Evolutionary conservation across 2,329 filamentous ascomycete species (phyloP).

Genomic region (Ceratocystis diversiconidia): DNA sequence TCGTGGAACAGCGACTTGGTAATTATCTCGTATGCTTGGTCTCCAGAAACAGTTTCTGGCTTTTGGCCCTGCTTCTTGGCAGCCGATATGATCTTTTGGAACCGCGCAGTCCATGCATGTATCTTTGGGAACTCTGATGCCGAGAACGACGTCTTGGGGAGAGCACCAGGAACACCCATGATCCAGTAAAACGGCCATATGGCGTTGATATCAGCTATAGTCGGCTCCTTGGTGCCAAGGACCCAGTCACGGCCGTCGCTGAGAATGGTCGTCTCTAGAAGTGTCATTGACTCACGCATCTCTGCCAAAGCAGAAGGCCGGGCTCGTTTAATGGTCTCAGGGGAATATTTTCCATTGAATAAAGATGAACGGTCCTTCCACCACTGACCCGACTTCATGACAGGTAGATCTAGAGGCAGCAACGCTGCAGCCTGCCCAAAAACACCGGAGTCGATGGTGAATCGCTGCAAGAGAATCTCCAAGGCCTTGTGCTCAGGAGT

Average conservation of each 20-base stretch:
- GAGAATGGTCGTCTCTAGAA: slow-evolving; percentile 49
- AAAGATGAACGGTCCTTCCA: slow-evolving; percentile 39
- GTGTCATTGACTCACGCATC: slow-evolving; percentile 38
- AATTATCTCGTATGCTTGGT: slow-evolving; percentile 38
- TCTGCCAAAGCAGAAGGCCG: slow-evolving; percentile 43
- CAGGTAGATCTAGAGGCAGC: slow-evolving; percentile 41
- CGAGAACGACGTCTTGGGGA: slow-evolving; percentile 40
- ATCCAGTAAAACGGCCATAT: slow-evolving; percentile 58
- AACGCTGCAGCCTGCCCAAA: slow-evolving; percentile 40
- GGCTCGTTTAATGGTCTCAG: slow-evolving; percentile 21
- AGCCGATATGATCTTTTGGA: slow-evolving; percentile 33
- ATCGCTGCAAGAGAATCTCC: slow-evolving; percentile 38
- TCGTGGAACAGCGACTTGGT: slow-evolving; percentile 34
- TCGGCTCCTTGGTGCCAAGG: slow-evolving; percentile 36
- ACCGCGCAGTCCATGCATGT: slow-evolving; percentile 51
- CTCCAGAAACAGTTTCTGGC: slow-evolving; percentile 34
- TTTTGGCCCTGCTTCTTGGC: slow-evolving; percentile 26
- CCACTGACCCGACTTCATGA: slow-evolving; percentile 44
- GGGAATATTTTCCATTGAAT: slow-evolving; percentile 21
- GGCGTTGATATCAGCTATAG: slow-evolving; percentile 54
- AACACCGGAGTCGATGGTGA: slow-evolving; percentile 42
- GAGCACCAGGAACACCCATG: slow-evolving; percentile 36
- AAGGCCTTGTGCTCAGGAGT: slow-evolving; percentile 23
- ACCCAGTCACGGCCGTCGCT: slow-evolving; percentile 55
- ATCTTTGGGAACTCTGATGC: slow-evolving; percentile 41